These are phyloP conservation scores for Lachancea waltii DNA, from an alignment of 805 yeast species.

Conservation along the genomic window DNA sequence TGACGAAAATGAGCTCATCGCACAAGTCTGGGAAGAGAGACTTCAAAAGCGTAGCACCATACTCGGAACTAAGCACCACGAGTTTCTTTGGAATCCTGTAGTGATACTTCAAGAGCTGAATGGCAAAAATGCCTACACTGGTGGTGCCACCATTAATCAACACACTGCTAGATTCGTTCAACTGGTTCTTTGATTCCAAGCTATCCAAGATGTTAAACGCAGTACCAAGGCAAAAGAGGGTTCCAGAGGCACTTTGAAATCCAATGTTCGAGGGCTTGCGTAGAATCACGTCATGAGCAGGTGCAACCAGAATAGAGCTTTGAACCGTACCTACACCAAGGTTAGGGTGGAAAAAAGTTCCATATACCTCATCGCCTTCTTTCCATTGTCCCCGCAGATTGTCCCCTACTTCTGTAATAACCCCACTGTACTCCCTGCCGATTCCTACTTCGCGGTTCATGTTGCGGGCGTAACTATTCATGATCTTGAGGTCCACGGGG, in stretches of 20 bases:
- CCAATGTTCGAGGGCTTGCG: constrained; percentile 43
- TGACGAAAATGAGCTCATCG: constrained; percentile 35
- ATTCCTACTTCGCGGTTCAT: constrained; percentile 53
- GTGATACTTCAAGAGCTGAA: constrained; percentile 51
- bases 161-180: constrained; percentile 42
- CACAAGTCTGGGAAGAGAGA: constrained; percentile 35
- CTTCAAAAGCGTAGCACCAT: constrained; percentile 40
- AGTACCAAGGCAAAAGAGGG: constrained; percentile 57
- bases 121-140: constrained; percentile 57
- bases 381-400: constrained; percentile 35
- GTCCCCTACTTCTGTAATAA: constrained; percentile 48
- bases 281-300: constrained; percentile 42
- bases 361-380: constrained; percentile 62
- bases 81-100: constrained; percentile 45
- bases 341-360: constrained; percentile 46
- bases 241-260: constrained; percentile 53
- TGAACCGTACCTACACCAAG: constrained; percentile 52
- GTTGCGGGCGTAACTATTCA: constrained; percentile 47
- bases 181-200: constrained; percentile 19
- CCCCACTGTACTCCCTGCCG: constrained; percentile 68
- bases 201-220: constrained; percentile 44
- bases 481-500: constrained; percentile 58
- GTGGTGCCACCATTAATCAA: constrained; percentile 74
- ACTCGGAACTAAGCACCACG: constrained; percentile 52
- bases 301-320: constrained; percentile 49